Conservation (phyloP, 1,139 yeast genomes). For the Trichomonascaceae sp. region DNA sequence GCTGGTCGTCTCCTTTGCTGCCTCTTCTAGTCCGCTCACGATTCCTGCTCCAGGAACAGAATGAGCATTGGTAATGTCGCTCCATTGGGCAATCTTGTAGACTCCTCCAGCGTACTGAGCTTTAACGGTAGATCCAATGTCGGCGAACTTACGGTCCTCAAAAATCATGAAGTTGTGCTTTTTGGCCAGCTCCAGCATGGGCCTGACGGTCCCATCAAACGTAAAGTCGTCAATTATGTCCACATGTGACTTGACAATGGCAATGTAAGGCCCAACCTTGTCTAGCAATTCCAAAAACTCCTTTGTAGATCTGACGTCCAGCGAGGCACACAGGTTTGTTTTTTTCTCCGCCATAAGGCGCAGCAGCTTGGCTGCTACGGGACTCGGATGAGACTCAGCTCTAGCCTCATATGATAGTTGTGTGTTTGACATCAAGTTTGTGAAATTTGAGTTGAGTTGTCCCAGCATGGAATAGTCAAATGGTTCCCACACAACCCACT, state of each 20-base stretch:
- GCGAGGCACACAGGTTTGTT: slow-evolving; percentile 91
- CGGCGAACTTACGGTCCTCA: slow-evolving; percentile 97
- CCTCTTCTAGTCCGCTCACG: slow-evolving; percentile 75
- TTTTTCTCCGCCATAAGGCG: slow-evolving; percentile 64
- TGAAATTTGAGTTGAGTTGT: too few relatives aligned
- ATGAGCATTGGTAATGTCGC: slow-evolving; percentile 95
- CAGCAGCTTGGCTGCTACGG: slow-evolving; percentile 67
- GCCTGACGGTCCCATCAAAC: slow-evolving; percentile 63
- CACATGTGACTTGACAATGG: slow-evolving; percentile 87
- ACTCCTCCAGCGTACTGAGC: slow-evolving; percentile 87
- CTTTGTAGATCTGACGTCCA: slow-evolving; percentile 69
- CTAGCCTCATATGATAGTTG: slow-evolving; percentile 46
- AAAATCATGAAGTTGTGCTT: slow-evolving; percentile 79
- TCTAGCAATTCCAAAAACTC: slow-evolving; percentile 67
- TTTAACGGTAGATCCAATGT: slow-evolving; percentile 96
- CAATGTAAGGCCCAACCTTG: slow-evolving; percentile 77
- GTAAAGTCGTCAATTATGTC: slow-evolving; percentile 86
- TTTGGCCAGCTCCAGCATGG: slow-evolving; percentile 53
- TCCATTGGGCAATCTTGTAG: slow-evolving; percentile 81
- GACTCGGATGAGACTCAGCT: slow-evolving; percentile 58
- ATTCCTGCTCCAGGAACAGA: slow-evolving; percentile 95
- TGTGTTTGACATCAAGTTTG: slow-evolving; percentile 8
- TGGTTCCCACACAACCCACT: too few relatives aligned
- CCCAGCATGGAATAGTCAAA: too few relatives aligned
- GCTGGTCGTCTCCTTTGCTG: slow-evolving; percentile 56